phyloP scores from a whole-genome alignment of 208 protist genomes.

The Baffinella frigidus region DNA sequence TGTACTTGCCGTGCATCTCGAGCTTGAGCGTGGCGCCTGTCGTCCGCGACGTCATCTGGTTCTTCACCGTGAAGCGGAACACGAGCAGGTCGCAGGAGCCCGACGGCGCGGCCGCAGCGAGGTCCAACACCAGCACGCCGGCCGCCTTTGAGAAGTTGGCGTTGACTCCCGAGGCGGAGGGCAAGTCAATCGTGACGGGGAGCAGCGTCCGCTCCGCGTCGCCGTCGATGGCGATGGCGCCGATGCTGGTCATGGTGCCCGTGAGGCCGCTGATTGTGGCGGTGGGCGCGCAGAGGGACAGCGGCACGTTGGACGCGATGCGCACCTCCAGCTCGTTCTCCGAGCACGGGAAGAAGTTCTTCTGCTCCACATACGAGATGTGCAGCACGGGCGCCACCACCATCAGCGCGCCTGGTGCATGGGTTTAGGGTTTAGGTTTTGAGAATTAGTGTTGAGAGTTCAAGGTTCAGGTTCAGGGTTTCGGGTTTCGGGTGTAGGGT shows the following conservation, averaged over 20 bases:
- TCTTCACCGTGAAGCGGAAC: background rate
- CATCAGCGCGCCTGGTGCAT: background rate
- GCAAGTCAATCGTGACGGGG: background rate
- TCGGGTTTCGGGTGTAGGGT: too few relatives aligned
- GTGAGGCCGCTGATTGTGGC: background rate
- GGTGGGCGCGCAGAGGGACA: background rate
- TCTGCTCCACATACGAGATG: background rate
- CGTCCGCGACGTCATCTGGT: background rate
- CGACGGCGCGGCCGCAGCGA: background rate
- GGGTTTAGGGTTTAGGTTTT: too few relatives aligned
- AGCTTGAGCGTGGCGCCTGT: background rate
- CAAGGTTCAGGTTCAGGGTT: too few relatives aligned
- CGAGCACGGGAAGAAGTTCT: background rate
- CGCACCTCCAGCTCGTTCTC: background rate
- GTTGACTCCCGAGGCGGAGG: background rate
- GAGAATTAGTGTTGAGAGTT: too few relatives aligned
- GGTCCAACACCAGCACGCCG: background rate
- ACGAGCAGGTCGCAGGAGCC: background rate
- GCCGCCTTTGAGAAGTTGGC: too few relatives aligned
- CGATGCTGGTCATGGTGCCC: background rate
- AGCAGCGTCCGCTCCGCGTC: too few relatives aligned
- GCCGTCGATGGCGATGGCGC: background rate
- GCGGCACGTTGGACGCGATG: conserved; percentile 38
- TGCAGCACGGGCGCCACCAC: background rate
- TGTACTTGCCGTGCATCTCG: background rate